phyloP scores from a whole-genome alignment of 2,329 filamentous ascomycete genomes.

The Sporothrix brunneoviolacea region DNA sequence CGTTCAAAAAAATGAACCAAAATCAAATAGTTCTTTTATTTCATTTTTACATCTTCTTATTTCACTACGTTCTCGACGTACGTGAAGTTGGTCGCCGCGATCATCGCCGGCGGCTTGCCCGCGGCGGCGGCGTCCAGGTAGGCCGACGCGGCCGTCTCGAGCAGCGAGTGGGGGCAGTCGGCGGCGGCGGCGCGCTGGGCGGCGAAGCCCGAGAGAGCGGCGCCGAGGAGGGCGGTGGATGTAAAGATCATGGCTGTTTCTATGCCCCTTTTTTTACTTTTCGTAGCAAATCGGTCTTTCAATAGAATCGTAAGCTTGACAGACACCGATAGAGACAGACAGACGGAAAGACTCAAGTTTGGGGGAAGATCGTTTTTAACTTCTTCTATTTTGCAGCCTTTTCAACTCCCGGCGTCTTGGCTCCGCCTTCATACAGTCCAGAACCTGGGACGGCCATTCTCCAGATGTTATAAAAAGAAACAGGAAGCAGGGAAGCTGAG shows the following conservation, averaged over 20 bases:
- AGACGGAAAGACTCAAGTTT: too few species aligned
- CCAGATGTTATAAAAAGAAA: neutral
- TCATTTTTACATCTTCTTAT: conserved; percentile 18
- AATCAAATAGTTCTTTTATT: too few species aligned
- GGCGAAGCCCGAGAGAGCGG: neutral
- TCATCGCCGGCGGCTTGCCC: conserved; percentile 14
- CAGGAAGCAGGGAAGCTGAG: conserved; percentile 3
- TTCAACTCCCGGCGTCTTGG: too few species aligned
- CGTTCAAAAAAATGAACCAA: conserved; percentile 21
- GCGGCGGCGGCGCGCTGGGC: conserved; percentile 14
- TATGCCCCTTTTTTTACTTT: too few species aligned
- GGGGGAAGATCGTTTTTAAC: too few species aligned
- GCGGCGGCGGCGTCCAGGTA: conserved; percentile 20
- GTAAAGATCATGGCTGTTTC: neutral
- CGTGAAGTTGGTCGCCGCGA: conserved; percentile 14
- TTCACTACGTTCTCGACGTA: conserved; percentile 22
- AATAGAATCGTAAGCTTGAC: too few species aligned
- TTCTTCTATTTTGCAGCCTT: too few species aligned
- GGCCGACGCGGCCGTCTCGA: conserved; percentile 18
- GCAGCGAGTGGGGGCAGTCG: conserved; percentile 18
- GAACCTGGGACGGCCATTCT: neutral
- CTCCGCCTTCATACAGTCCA: too few species aligned
- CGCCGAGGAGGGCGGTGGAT: neutral
- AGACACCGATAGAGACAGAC: neutral
- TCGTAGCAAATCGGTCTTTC: too few species aligned